A percentile compares a stretch with the other conserved stretches of the same genome.
These are phyloP conservation scores for Prunus yedoensis DNA, from an alignment of 331 rosid species.

Conservation along the genomic window DNA sequence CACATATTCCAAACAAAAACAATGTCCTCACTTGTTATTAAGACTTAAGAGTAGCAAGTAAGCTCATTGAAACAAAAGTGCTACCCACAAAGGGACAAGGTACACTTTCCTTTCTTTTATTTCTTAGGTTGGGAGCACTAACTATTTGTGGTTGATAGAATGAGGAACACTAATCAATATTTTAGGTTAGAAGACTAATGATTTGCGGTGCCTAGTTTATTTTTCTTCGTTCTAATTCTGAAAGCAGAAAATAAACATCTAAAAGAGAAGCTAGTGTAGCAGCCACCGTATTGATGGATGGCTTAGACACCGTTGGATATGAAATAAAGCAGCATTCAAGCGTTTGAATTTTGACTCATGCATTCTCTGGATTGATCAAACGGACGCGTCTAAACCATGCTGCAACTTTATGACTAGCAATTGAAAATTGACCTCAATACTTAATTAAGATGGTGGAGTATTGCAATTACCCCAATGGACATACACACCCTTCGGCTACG, in stretches of 20 bases:
- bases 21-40: not conserved
- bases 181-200: no score
- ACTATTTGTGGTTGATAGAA: not conserved
- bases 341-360: conserved; percentile 5
- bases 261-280: not conserved
- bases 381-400: conserved; percentile 8
- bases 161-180: not conserved
- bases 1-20: not conserved
- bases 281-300: not conserved
- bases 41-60: no score
- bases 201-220: conserved; percentile 2
- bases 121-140: no score
- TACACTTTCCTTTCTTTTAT: not conserved
- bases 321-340: not conserved
- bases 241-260: not conserved
- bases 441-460: not conserved
- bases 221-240: not conserved
- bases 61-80: not conserved
- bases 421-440: not conserved
- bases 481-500: not conserved
- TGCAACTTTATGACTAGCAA: conserved; percentile 6
- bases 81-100: not conserved
- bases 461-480: not conserved
- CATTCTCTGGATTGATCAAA: not conserved
- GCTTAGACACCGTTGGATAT: conserved; percentile 3